Conservation (phyloP, 768 basidiomycete genomes). For the Leucosporidium yakuticum region DNA sequence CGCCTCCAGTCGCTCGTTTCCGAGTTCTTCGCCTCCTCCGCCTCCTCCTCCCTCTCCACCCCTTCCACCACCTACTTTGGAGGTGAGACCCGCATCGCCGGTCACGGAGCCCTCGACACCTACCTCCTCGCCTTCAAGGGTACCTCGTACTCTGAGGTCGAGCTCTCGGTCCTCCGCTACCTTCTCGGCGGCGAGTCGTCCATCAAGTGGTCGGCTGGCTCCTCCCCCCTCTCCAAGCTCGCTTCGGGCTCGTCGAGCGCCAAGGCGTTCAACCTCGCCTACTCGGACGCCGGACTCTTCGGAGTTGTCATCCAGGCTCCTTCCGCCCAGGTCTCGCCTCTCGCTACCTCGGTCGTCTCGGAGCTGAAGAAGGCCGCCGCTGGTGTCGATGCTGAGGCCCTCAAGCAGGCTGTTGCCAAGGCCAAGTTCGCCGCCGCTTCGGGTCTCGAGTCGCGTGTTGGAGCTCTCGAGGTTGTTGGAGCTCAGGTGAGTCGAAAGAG, state of each 20-base stretch:
- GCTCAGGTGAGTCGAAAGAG: conserved; percentile 53
- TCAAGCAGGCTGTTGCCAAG: conserved; percentile 76
- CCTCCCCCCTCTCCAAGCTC: conserved; percentile 60
- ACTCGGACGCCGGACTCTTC: conserved; percentile 85
- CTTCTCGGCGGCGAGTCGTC: conserved; percentile 71
- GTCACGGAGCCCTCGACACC: conserved; percentile 52
- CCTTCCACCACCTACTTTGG: conserved; percentile 63
- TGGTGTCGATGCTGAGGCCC: conserved; percentile 56
- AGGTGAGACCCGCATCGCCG: conserved; percentile 71
- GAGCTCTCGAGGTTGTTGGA: conserved; percentile 57
- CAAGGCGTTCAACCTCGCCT: conserved; percentile 70
- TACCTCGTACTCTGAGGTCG: conserved; percentile 59
- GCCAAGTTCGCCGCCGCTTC: conserved; percentile 78
- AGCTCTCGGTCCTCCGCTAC: conserved; percentile 70
- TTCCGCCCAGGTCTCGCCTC: conserved; percentile 58
- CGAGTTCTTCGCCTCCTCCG: conserved; percentile 56
- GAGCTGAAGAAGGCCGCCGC: conserved; percentile 54
- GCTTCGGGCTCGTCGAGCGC: conserved; percentile 60
- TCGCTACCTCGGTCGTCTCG: conserved; percentile 64
- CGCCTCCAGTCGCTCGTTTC: conserved; percentile 65
- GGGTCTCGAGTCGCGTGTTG: conserved; percentile 62
- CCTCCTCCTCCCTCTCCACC: conserved; percentile 42
- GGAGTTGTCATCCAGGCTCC: conserved; percentile 71
- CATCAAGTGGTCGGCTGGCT: conserved; percentile 78
- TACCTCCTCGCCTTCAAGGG: conserved; percentile 88